Base-by-base conservation (phyloP, 2,329 filamentous ascomycete species). In the Immersiporthe knoxdaviesiana region DNA sequence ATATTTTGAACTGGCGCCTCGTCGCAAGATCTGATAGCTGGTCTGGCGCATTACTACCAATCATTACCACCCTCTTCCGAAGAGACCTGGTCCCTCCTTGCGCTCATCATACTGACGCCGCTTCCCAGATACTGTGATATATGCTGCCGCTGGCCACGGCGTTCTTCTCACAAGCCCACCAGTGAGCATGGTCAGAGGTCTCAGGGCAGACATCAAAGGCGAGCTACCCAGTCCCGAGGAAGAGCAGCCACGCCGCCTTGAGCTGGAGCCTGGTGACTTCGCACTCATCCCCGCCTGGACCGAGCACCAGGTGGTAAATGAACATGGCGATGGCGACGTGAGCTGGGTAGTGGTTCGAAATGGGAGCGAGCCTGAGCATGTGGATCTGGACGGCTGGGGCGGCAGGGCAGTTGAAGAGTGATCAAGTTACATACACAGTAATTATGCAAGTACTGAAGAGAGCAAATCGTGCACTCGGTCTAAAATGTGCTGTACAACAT, bases 301-400 rank as follows among this genome's bases (percentile, higher is more conserved):
- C 0, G 90, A 93, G 76, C 90, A 93, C 78, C 90, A 92, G 76
- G 85, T 90, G 66, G 81, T 89, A 27, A 93, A 93, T 74, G 86
- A 91, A 50, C 77, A 77, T 1, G 84, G 86, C 41, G 35, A 75
- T 63, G 56, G 67, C 10, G 87, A 90, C 61, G 80, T 90, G 1
- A 84, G 88, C 50, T 91, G 90, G 88, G 84, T 91, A 14, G 84
- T 92, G 59, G 87, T 88, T 6, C 84, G 90, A 30, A 88, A 85
- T 72, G 90, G 90, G 0, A 76, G 84, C 2, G 81, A 83, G 67
- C 90, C 90, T 0, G 83, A 88, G 1, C 88, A 90, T 7, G 87
- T 88, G 35, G 88, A 90, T 74, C 73, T 92, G 67, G 83, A 84
- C 14, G 87, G 85, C 30, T 92, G 90, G 90, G 86, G 86, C 69